Evolutionary conservation across 306 rosid genomes (phyloP), one percentile per base, ranked within the genome.

Genomic region (Prosopis cineraria): DNA sequence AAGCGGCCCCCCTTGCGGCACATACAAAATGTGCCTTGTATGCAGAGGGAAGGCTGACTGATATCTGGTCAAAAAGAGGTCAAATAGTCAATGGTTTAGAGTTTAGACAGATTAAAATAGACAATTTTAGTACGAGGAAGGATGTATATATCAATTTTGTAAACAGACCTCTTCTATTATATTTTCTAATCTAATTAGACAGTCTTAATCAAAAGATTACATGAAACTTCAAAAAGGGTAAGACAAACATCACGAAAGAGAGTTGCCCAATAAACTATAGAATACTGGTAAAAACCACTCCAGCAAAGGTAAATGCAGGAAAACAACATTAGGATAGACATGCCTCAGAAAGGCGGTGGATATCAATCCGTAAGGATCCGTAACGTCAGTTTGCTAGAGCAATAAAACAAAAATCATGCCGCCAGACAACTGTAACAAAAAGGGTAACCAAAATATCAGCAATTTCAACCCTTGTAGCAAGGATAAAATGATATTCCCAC

Each of bases 91-190:
- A 24, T 55, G 62, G 31, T 75, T 37, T 66, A 45, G 78, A 73
- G 78, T 64, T 78, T 83, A 70, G 73, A 70, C 41, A 68, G 29
- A 73, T 34, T 70, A 45, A 52, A 52, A 41, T 25, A 72, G 80
- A 59, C 53, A 72, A 78, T 65, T 66, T 82, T 48, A 75, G 82
- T 40, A n/a, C 76, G 34, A 79, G n/a, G 81, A 60, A 40, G 33
- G 68, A 70, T 85, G 88, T 78, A 64, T 6, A 78, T 68, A 80
- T 79, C 79, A 77, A 73, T 79, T 78, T 64, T 82, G 78, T 84
- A 37, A 75, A 72, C 60, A 36, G 6, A 40, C 8, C 76, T 60
- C 62, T 14, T 41, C 30, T 64, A 31, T 80, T 78, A 22, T 44
- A 40, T 73, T 76, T 36, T 75, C 29, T 56, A 27, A 56, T 78